phyloP scores from a whole-genome alignment of 2,329 filamentous ascomycete species.

The Fusarium sp. region DNA sequence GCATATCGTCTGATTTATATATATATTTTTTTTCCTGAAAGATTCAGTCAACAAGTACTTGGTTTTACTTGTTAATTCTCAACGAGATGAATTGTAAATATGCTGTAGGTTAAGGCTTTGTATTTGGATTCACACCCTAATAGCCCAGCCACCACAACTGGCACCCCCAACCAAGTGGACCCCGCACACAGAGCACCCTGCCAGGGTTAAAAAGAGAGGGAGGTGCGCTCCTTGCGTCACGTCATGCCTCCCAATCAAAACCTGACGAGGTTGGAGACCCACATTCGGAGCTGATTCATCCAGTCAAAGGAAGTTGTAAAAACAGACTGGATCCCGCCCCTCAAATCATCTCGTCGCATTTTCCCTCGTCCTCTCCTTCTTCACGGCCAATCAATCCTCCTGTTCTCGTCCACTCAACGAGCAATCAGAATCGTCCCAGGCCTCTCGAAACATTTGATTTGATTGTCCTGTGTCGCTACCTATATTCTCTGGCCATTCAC shows the following conservation, averaged over 20 bases:
- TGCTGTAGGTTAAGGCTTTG: not conserved
- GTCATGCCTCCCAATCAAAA: conserved; percentile 51
- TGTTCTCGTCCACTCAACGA: conserved; percentile 54
- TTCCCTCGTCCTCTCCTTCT: conserved; percentile 56
- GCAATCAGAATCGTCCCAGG: conserved; percentile 51
- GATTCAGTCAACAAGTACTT: not conserved
- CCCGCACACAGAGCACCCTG: not conserved
- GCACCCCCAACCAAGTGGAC: not conserved
- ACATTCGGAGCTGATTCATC: conserved; percentile 60
- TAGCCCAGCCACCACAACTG: not conserved
- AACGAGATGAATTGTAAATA: not conserved
- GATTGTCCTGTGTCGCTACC: conserved; percentile 36
- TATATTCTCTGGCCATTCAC: conserved; percentile 47
- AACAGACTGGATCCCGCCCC: conserved; percentile 58
- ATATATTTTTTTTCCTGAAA: not conserved
- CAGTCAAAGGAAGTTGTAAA: conserved; percentile 60
- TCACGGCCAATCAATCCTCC: conserved; percentile 62
- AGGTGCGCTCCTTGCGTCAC: conserved; percentile 45
- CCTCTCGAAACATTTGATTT: conserved; percentile 46
- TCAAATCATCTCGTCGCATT: conserved; percentile 67
- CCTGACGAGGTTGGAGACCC: conserved; percentile 49
- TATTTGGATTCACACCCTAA: conserved; percentile 1
- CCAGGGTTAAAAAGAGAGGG: conserved; percentile 18
- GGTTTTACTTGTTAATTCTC: not conserved
- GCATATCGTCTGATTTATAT: not conserved